phyloP scores from a whole-genome alignment of 352 stramenopile genomes.

The Globisporangium cylindrosporum region DNA sequence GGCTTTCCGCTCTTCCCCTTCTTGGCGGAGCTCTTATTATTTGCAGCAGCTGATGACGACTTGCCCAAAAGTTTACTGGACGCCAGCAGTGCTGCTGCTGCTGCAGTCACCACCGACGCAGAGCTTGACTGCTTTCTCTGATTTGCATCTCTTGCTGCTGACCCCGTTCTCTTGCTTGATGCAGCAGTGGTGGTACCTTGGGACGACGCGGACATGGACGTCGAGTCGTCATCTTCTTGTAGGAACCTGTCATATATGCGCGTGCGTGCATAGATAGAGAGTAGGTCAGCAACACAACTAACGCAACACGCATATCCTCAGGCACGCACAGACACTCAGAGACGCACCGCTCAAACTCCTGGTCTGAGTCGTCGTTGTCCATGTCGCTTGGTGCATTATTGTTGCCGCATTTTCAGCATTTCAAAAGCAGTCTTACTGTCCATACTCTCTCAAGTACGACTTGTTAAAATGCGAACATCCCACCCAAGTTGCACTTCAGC shows the following conservation, averaged over 20 bases:
- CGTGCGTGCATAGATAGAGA: not conserved
- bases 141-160: not conserved
- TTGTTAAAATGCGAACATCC: not conserved
- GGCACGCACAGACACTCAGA: not conserved
- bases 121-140: conserved; percentile 18
- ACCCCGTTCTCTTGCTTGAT: not conserved
- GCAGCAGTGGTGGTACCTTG: not conserved
- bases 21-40: conserved; percentile 27
- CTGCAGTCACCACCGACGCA: conserved; percentile 41
- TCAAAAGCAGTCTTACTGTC: not conserved
- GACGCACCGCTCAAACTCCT: conserved; percentile 61
- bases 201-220: conserved; percentile 39
- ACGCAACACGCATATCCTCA: not conserved
- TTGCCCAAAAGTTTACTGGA: conserved; percentile 36
- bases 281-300: not conserved
- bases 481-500: not conserved
- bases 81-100: conserved; percentile 46
- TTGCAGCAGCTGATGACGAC: conserved; percentile 12
- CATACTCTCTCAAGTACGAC: conserved; percentile 10
- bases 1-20: conserved; percentile 15
- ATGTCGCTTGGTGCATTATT: conserved; percentile 10
- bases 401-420: conserved; percentile 3
- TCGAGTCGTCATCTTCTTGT: conserved; percentile 50
- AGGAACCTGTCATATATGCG: conserved; percentile 36
- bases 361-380: conserved; percentile 47